phyloP scores from a whole-genome alignment of 805 yeast genomes.

The Sugiyamaella boreocaroliniensis region DNA sequence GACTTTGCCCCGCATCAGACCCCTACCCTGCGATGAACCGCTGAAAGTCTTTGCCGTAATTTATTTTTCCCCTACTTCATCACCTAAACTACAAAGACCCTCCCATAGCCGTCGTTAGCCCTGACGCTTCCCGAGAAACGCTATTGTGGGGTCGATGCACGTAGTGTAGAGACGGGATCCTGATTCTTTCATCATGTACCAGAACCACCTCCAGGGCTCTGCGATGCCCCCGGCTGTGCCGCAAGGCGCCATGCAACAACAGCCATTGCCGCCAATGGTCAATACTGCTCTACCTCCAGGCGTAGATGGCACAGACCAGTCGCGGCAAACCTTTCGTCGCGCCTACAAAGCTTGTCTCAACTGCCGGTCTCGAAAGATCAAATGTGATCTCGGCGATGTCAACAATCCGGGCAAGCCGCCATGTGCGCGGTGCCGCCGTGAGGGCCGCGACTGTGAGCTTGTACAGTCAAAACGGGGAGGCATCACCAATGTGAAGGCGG shows the following conservation, averaged over 20 bases:
- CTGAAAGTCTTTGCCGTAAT: background rate
- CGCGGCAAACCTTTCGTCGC: constrained; percentile 28
- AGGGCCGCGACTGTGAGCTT: constrained; percentile 72
- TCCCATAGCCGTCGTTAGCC: background rate
- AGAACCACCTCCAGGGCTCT: background rate
- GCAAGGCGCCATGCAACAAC: background rate
- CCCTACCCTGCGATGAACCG: background rate
- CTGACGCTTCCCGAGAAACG: background rate
- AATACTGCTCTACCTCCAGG: background rate
- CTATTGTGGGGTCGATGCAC: background rate
- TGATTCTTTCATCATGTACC: background rate
- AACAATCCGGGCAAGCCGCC: constrained; percentile 72
- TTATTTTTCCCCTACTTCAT: background rate
- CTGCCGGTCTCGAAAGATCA: constrained; percentile 77
- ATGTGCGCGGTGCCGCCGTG: constrained; percentile 79
- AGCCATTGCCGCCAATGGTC: background rate
- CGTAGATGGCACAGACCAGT: background rate
- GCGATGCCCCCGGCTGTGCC: background rate
- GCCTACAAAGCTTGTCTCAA: constrained; percentile 78
- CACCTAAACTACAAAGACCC: background rate
- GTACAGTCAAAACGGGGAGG: constrained; percentile 54
- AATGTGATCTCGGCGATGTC: constrained; percentile 77
- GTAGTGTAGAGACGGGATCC: too few species aligned
- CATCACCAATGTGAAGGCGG: constrained; percentile 32
- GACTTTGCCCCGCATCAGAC: background rate